These are phyloP conservation scores for Plenodomus tracheiphilus DNA, from an alignment of 2,329 filamentous ascomycete genomes.

Conservation along the genomic window DNA sequence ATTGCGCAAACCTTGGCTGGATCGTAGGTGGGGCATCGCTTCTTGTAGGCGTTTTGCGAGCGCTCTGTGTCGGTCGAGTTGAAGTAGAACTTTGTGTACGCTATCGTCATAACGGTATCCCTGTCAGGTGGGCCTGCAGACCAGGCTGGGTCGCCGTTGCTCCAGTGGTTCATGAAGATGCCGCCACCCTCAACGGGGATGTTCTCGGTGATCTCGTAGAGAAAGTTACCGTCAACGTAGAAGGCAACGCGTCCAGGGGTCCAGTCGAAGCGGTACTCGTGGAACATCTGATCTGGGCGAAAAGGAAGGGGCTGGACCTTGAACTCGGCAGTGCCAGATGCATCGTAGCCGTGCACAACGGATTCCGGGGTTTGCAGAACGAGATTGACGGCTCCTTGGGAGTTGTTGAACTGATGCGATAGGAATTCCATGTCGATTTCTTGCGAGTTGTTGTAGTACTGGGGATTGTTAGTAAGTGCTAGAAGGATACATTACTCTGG, in stretches of 20 bases:
- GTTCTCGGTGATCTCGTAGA: slow-evolving; percentile 60
- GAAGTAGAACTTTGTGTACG: slow-evolving; percentile 78
- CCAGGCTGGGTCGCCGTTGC: slow-evolving; percentile 73
- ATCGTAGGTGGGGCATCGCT: slow-evolving; percentile 36
- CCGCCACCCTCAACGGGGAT: slow-evolving; percentile 66
- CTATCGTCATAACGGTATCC: slow-evolving; percentile 66
- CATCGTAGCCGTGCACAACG: slow-evolving; percentile 63
- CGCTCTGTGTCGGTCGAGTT: slow-evolving; percentile 61
- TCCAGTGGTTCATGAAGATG: slow-evolving; percentile 75
- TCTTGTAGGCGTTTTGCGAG: slow-evolving; percentile 33
- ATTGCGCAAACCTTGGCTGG: slow-evolving; percentile 38
- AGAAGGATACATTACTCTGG: too few species aligned
- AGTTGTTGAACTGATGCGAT: slow-evolving; percentile 64
- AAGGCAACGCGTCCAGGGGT: slow-evolving; percentile 65
- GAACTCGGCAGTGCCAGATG: slow-evolving; percentile 62
- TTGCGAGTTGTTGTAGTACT: slow-evolving; percentile 79
- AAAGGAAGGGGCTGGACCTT: slow-evolving; percentile 64
- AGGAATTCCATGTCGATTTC: slow-evolving; percentile 84
- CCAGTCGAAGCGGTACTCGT: slow-evolving; percentile 83
- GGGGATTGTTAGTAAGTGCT: slow-evolving; percentile 12
- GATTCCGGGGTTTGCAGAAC: slow-evolving; percentile 72
- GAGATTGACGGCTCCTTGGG: slow-evolving; percentile 67
- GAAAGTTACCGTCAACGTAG: slow-evolving; percentile 65
- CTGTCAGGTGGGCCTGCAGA: slow-evolving; percentile 67
- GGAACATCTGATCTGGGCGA: slow-evolving; percentile 65